Evolutionary conservation across 2,329 filamentous ascomycete species (phyloP).

Genomic region (Cryphonectria radicalis): DNA sequence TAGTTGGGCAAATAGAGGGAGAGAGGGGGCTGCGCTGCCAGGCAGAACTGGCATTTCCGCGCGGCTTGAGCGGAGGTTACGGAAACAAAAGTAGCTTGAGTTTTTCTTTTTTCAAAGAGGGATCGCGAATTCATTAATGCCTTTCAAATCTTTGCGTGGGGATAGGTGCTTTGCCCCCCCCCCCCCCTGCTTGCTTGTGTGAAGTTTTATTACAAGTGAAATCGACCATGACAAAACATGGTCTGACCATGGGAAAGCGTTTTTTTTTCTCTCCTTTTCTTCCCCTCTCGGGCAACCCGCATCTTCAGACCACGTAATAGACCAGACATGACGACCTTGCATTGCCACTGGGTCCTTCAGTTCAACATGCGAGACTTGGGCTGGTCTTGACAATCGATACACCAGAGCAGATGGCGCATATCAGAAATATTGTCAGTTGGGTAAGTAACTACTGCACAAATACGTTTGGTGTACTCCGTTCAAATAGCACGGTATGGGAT

Average conservation of each 20-base stretch:
- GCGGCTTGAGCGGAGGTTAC: conserved; percentile 23
- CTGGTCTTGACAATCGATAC: neutral
- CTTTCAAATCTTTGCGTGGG: conserved; percentile 26
- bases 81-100: conserved; percentile 29
- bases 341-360: neutral
- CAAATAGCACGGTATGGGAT: neutral
- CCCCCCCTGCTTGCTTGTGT: conserved; percentile 22
- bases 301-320: neutral
- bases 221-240: conserved; percentile 23
- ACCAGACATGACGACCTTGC: neutral
- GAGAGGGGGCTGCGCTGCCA: conserved; percentile 30
- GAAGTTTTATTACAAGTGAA: conserved; percentile 26
- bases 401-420: neutral
- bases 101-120: conserved; percentile 18
- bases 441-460: neutral
- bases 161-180: conserved; percentile 11
- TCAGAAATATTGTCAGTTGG: neutral
- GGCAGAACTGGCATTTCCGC: conserved; percentile 19
- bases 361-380: neutral
- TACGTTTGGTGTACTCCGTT: neutral
- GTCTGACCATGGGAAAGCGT: neutral
- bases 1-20: conserved; percentile 31
- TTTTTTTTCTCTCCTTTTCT: neutral
- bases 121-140: conserved; percentile 30
- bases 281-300: neutral